A percentile compares a stretch with the other conserved stretches of the same genome.
Conservation (phyloP, 768 basidiomycete species). For the Termitomyces titanicus region DNA sequence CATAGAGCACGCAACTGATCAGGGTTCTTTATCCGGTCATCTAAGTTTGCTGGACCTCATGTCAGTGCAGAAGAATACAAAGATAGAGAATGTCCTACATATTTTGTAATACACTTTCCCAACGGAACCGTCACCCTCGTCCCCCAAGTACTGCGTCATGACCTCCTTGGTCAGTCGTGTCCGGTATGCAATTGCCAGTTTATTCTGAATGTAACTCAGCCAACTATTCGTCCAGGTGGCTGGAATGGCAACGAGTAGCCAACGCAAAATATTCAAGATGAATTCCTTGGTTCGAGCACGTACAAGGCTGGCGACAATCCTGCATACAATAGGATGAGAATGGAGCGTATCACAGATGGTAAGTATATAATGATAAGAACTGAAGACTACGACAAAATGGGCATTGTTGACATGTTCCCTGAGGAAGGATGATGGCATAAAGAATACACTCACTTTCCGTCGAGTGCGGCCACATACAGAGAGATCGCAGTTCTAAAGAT, state of each 20-base stretch:
- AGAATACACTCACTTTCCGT: conserved; percentile 67
- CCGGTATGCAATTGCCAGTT: conserved; percentile 85
- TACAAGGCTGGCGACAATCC: conserved; percentile 94
- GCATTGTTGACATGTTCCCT: not conserved
- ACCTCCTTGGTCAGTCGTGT: conserved; percentile 83
- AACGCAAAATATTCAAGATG: conserved; percentile 79
- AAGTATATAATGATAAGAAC: not conserved
- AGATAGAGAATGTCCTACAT: conserved; percentile 39
- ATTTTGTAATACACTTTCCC: conserved; percentile 94
- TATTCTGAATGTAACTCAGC: conserved; percentile 91
- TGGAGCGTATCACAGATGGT: not conserved
- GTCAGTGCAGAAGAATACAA: not conserved
- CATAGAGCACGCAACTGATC: conserved; percentile 64
- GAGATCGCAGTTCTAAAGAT: conserved; percentile 89
- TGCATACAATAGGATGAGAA: conserved; percentile 24
- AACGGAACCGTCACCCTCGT: conserved; percentile 56
- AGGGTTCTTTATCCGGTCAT: conserved; percentile 94
- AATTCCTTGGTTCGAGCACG: conserved; percentile 79
- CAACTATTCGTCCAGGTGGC: conserved; percentile 93
- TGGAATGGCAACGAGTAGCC: conserved; percentile 90
- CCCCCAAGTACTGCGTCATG: conserved; percentile 80
- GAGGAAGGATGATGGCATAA: not conserved
- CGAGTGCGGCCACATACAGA: conserved; percentile 89
- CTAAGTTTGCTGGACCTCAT: conserved; percentile 70
- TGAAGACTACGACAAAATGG: not conserved